phyloP scores from a whole-genome alignment of 345 rosid genomes.

The Brassica juncea region DNA sequence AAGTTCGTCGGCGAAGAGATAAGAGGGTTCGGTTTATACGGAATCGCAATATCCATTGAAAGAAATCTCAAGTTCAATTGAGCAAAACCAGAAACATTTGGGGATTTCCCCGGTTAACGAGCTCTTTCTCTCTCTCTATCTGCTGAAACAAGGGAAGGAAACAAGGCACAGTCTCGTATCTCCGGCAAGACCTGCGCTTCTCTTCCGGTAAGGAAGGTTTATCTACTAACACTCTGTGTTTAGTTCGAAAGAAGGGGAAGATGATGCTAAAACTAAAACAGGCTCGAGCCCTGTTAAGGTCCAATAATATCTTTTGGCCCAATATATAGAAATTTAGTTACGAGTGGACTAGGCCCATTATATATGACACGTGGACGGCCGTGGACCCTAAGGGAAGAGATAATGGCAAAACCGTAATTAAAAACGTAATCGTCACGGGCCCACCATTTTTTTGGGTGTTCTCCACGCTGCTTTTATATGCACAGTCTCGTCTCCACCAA shows the following conservation, averaged over 20 bases:
- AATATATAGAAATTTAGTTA: neutral
- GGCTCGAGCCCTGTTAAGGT: neutral
- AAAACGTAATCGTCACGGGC: neutral
- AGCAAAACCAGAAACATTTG: slow-evolving; percentile 12
- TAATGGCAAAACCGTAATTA: slow-evolving; percentile 6
- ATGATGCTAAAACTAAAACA: slow-evolving; percentile 9
- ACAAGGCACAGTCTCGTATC: neutral
- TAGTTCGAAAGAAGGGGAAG: neutral
- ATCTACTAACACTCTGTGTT: slow-evolving; percentile 24
- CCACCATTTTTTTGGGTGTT: slow-evolving; percentile 17
- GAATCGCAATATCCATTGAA: slow-evolving; percentile 47
- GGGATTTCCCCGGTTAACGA: neutral
- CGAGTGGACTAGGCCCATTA: neutral
- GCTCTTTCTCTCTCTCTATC: neutral
- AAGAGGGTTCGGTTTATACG: slow-evolving; percentile 47
- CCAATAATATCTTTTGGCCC: neutral
- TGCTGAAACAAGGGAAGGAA: neutral
- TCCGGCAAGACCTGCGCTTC: slow-evolving; percentile 24
- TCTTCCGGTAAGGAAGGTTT: slow-evolving; percentile 35
- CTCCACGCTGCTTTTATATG: slow-evolving; percentile 33
- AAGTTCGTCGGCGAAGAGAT: slow-evolving; percentile 36
- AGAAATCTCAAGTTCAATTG: neutral
- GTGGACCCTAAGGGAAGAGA: slow-evolving; percentile 14
- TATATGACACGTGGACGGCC: neutral
- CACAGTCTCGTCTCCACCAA: slow-evolving; percentile 13